Conservation (phyloP, 169 alveolate genomes). For the Cryptosporidium sp. region DNA sequence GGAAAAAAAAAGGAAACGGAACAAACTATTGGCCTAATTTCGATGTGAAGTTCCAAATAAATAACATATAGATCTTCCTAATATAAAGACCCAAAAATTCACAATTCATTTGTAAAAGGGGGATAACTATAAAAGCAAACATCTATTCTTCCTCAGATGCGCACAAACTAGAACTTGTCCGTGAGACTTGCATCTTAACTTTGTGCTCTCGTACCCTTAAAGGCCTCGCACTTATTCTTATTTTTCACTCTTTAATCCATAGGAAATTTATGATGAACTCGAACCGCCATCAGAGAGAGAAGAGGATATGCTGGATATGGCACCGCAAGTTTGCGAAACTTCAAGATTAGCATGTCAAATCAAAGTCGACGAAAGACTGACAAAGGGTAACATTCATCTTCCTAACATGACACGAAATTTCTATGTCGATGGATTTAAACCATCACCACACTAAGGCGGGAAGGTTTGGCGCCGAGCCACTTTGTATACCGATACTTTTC, state of each 20-base stretch:
- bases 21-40: not conserved
- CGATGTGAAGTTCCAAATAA: no score
- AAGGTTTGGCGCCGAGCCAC: not conserved
- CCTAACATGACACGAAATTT: constrained; percentile 94
- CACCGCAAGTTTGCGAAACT: constrained; percentile 95
- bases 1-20: not conserved
- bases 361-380: constrained; percentile 84
- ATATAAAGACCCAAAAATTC: not conserved
- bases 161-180: not conserved
- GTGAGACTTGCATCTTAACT: no score
- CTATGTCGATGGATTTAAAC: constrained; percentile 95
- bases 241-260: not conserved
- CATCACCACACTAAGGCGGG: constrained; percentile 90
- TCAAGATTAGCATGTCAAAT: constrained; percentile 96
- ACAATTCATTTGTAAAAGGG: no score
- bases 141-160: not conserved
- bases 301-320: constrained; percentile 95
- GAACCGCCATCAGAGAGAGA: constrained; percentile 92
- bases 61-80: not conserved
- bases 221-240: not conserved
- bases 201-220: not conserved
- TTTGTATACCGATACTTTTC: not conserved
- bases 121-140: no score
- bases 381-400: constrained; percentile 87
- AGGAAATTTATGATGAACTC: constrained; percentile 87